These are phyloP conservation scores for Lachnellula occidentalis DNA, from an alignment of 2,329 filamentous ascomycete species.

Conservation along the genomic window DNA sequence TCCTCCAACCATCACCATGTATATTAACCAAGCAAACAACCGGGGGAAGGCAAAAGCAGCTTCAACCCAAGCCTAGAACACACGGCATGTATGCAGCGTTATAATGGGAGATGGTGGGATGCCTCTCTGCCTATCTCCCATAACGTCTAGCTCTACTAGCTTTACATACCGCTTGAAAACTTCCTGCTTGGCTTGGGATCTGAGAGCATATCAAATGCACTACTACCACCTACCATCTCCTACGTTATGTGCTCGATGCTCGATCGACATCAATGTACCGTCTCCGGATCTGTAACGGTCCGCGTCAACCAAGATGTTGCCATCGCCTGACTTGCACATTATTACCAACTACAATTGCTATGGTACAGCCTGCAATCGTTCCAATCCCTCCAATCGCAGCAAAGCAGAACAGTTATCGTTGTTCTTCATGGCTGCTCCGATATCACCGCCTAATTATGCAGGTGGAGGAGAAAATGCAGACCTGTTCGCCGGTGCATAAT, in stretches of 20 bases:
- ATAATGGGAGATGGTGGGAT: background rate
- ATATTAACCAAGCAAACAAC: conserved; percentile 13
- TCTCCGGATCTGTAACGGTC: conserved; percentile 7
- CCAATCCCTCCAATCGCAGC: conserved; percentile 1
- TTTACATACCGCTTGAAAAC: background rate
- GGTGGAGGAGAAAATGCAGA: conserved; percentile 8
- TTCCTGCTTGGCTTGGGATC: conserved; percentile 5
- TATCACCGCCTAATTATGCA: conserved; percentile 19
- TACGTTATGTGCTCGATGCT: conserved; percentile 5
- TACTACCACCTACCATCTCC: background rate
- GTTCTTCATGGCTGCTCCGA: conserved; percentile 5
- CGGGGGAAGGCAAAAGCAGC: conserved; percentile 7
- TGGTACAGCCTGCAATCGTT: conserved; percentile 11
- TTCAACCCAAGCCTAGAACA: background rate
- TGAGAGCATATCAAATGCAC: conserved; percentile 11
- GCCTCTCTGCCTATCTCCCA: background rate
- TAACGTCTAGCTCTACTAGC: background rate
- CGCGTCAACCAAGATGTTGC: background rate
- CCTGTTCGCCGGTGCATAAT: too few relatives aligned
- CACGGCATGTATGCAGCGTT: background rate
- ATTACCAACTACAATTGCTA: conserved; percentile 7
- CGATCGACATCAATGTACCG: conserved; percentile 2
- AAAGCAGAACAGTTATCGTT: background rate
- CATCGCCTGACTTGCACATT: conserved; percentile 9
- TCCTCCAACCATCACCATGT: conserved; percentile 12